Evolutionary conservation across 108 stramenopile genomes (phyloP).

Genomic region (Hondaea fermentalgiana): DNA sequence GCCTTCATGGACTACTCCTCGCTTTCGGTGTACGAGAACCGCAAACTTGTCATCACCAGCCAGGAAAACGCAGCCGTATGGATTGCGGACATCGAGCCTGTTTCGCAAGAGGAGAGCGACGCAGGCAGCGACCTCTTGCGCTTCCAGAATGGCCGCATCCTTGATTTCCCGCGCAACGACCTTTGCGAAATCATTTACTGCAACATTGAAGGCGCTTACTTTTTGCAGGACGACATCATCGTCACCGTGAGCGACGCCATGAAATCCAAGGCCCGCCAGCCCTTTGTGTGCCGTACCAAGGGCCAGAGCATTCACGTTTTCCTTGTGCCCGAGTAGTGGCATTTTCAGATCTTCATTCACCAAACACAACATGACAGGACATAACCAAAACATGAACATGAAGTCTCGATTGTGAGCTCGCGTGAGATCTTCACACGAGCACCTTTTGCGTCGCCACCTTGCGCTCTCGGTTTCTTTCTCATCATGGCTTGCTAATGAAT

Average conservation of each 20-base stretch:
- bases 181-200: conserved; percentile 57
- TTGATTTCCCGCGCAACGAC: conserved; percentile 53
- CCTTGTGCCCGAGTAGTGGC: conserved; percentile 40
- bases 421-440: no score
- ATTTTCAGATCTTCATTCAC: no score
- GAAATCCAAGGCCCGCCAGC: conserved; percentile 54
- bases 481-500: no score
- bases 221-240: conserved; percentile 56
- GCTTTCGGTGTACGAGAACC: conserved; percentile 44
- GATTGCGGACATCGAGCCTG: conserved; percentile 41
- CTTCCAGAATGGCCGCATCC: conserved; percentile 4
- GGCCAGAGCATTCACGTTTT: conserved; percentile 68
- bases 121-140: not conserved
- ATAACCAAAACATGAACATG: no score
- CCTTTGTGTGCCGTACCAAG: conserved; percentile 56
- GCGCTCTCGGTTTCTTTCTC: no score
- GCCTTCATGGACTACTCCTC: conserved; percentile 61
- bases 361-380: no score
- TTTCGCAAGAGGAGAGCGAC: no score
- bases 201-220: conserved; percentile 68
- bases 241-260: conserved; percentile 65
- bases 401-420: no score
- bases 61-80: conserved; percentile 62
- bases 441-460: no score
- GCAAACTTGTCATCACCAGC: conserved; percentile 54